Evolutionary conservation across 371 early-diverging fungal genomes (phyloP), one percentile per base, ranked within the genome.

Genomic region (Mortierella polycephala): DNA sequence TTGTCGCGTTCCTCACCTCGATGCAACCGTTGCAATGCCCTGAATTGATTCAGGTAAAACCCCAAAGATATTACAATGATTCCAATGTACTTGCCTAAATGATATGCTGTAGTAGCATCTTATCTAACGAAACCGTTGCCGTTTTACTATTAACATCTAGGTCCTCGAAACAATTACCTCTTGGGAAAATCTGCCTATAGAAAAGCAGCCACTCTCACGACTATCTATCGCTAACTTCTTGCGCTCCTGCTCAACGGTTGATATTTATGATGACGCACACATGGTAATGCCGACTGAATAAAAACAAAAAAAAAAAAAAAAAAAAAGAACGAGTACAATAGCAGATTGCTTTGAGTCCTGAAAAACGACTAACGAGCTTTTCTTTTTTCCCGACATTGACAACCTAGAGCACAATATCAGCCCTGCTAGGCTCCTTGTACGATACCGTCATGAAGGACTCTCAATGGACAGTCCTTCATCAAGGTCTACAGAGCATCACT

Each of bases 181-280:
- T 30, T 75, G 75, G 75, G 61, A 65, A 9, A 52, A 11, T 11
- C 23, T 74, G 2, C 64, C 69, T 9, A 6, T 13, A 0, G 47
- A 62, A 8, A 40, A 45, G 40, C 64, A 44, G 16, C 70, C 70
- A 20, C n/a, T 75, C 10, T 69, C 75, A 7, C 57, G 58, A 20
- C 6, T 69, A 3, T 60, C 64, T n/a, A 55, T 75, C 11, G 64
- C 75, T 10, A n/a, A 7, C 16, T 69, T 75, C 40, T 51, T 75
- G 16, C 40, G 21, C 2, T 75, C 70, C 1, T 65, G 75, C 30
- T 56, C 62, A 18, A 12, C 49, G 7, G 50, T 69, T 10, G 62
- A 60, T 4, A 47, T 61, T 12, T 6, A 8, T 5, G 70, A 68
- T 9, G 60, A 52, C 2, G 9, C 64, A 2, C 60, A 61, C 14